These are phyloP conservation scores for Penicillium alfredii DNA, from an alignment of 495 filamentous ascomycete genomes.

Conservation along the genomic window DNA sequence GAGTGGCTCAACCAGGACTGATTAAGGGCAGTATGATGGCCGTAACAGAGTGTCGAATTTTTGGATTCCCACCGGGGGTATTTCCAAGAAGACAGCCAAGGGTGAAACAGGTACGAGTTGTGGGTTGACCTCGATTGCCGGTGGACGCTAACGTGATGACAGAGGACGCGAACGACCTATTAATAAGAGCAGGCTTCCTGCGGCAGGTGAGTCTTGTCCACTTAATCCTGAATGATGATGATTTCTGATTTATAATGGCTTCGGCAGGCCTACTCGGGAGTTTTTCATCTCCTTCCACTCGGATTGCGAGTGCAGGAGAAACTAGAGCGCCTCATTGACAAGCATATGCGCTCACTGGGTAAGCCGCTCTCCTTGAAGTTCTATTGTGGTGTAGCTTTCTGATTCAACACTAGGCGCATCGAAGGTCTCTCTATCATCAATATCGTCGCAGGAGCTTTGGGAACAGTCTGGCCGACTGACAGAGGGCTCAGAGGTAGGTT, in stretches of 20 bases:
- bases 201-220: constrained; percentile 51
- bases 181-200: constrained; percentile 74
- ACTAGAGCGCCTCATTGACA: constrained; percentile 76
- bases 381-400: constrained; percentile 4
- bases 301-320: constrained; percentile 86
- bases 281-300: constrained; percentile 92
- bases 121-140: background rate
- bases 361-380: constrained; percentile 7
- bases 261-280: constrained; percentile 68
- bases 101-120: constrained; percentile 31
- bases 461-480: constrained; percentile 57
- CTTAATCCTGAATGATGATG: background rate
- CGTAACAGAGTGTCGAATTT: constrained; percentile 62
- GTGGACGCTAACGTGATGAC: constrained; percentile 11
- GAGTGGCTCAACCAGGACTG: constrained; percentile 7
- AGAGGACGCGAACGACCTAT: constrained; percentile 66
- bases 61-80: constrained; percentile 75
- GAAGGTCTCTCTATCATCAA: constrained; percentile 78
- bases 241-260: constrained; percentile 2
- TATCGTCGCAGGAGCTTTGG: constrained; percentile 85
- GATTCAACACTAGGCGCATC: constrained; percentile 61
- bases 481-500: constrained; percentile 55
- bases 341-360: constrained; percentile 79
- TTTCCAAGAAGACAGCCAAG: constrained; percentile 49
- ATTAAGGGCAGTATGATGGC: constrained; percentile 42